Evolutionary conservation across 2,329 filamentous ascomycete genomes (phyloP), one percentile per base, ranked within the genome.

Genomic region (Huntiella moniliformis): DNA sequence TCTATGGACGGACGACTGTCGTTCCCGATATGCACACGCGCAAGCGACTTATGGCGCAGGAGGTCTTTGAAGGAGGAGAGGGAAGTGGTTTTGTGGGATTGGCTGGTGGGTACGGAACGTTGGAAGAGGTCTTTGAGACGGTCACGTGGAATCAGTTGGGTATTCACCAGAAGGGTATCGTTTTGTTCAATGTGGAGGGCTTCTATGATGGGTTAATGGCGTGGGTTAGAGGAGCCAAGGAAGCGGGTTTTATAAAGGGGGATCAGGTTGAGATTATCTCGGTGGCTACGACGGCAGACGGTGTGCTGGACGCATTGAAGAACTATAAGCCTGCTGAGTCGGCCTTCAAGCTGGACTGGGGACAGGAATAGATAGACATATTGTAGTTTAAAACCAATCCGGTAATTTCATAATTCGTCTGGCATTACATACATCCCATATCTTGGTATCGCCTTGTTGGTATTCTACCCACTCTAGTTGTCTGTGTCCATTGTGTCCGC

Each of bases 21-120:
- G 91, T 96, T 22, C 71, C 77, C 54, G 86, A 95, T 59, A 98
- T 98, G 91, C 91, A 98, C 64, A 87, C 84, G 37, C 77, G 91
- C 52, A 98, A 98, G 68, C 76, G 82, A 54, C 70, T 91, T 65
- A 96, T 98, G 91, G 88, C 87, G 5, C 69, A 77, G 55, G 82
- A 88, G 60, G 86, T 96, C 12, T 72, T 92, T 17, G 71, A 74
- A 15, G 85, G 85, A 18, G 87, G 82, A 0, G 76, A 79, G 0
- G 88, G 88, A 1, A 80, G 77, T 48, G 88, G 88, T 10, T 98
- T 98, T 63, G 76, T 98, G 36, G 86, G 86, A 22, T 66, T 98
- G 49, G 76, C 74, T 46, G 88, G 88, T 38, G 91, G 91, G 1
- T 98, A 88, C 61, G 91, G 91, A 15, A 98, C 91, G 2, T 72